Conservation (phyloP, 495 filamentous ascomycete genomes). For the Penicillium silybi region DNA sequence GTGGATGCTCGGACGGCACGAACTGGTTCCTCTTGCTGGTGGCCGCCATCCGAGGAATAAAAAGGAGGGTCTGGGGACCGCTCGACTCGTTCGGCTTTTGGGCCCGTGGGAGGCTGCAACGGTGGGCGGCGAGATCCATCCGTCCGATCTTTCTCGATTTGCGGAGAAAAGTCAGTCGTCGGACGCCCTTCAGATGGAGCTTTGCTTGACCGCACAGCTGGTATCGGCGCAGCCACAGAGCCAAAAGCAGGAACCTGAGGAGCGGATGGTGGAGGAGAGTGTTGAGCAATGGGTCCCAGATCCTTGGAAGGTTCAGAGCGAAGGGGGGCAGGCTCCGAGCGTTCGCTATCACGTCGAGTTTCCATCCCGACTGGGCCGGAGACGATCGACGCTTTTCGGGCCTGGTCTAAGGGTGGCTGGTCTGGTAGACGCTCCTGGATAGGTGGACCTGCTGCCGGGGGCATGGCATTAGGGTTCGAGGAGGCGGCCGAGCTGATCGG, state of each 20-base stretch:
- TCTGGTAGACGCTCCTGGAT: background rate
- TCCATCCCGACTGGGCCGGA: constrained; percentile 28
- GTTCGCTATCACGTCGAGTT: constrained; percentile 39
- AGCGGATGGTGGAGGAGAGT: constrained; percentile 70
- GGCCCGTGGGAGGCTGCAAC: constrained; percentile 39
- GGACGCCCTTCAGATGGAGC: constrained; percentile 37
- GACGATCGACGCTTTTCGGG: constrained; percentile 33
- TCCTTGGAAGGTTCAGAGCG: constrained; percentile 42
- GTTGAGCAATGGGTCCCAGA: constrained; percentile 30
- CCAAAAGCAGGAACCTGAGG: constrained; percentile 83
- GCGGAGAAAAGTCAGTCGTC: constrained; percentile 30
- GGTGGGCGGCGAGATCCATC: constrained; percentile 16
- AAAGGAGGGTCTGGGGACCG: constrained; percentile 17
- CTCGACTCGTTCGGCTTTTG: constrained; percentile 34
- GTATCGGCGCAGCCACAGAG: constrained; percentile 42
- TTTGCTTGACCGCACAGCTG: constrained; percentile 27
- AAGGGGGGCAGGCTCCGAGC: constrained; percentile 32
- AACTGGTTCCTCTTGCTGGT: constrained; percentile 11
- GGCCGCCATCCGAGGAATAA: constrained; percentile 14
- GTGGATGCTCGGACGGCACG: constrained; percentile 11
- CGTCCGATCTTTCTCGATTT: constrained; percentile 25
- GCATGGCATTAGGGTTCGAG: constrained; percentile 16
- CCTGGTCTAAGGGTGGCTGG: constrained; percentile 5
- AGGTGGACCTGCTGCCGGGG: background rate
- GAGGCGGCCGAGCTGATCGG: constrained; percentile 26